Conservation (phyloP, 2,329 filamentous ascomycete species). For the Aotearoamyces nothofagi region DNA sequence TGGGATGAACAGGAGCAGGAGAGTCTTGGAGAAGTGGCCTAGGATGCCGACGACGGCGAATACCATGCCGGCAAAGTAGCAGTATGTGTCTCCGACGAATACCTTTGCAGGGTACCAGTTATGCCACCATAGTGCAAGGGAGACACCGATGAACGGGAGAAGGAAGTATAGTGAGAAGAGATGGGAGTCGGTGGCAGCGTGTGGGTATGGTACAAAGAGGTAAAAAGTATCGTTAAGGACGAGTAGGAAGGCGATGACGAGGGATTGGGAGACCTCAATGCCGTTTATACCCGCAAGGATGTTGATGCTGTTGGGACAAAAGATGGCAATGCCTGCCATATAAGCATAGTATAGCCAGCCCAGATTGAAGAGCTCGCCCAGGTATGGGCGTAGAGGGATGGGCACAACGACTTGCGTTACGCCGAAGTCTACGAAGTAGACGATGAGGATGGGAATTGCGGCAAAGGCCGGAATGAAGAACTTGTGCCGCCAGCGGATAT, state of each 20-base stretch:
- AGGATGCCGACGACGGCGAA: constrained; percentile 95
- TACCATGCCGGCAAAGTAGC: constrained; percentile 98
- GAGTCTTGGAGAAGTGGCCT: constrained; percentile 94
- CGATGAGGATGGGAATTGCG: constrained; percentile 80
- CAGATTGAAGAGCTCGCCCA: constrained; percentile 69
- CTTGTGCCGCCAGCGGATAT: constrained; percentile 98
- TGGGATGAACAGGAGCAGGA: constrained; percentile 78
- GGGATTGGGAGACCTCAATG: constrained; percentile 87
- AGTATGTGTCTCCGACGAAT: constrained; percentile 97
- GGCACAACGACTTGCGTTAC: constrained; percentile 93
- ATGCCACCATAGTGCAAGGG: constrained; percentile 69
- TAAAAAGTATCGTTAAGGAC: constrained; percentile 81
- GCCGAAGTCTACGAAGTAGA: constrained; percentile 97
- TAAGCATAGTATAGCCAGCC: constrained; percentile 81
- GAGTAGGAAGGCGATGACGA: constrained; percentile 76
- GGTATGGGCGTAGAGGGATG: constrained; percentile 65
- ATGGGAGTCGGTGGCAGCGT: constrained; percentile 90
- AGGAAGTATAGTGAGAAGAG: constrained; percentile 92
- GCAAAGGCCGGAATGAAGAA: constrained; percentile 94
- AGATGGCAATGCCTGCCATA: constrained; percentile 93
- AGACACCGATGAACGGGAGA: constrained; percentile 87
- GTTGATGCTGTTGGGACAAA: constrained; percentile 98
- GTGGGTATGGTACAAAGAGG: constrained; percentile 67
- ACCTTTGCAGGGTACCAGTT: constrained; percentile 95
- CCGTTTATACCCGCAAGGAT: constrained; percentile 99